phyloP scores from a whole-genome alignment of 2,329 filamentous ascomycete species.

The Fusarium xyrophilum region DNA sequence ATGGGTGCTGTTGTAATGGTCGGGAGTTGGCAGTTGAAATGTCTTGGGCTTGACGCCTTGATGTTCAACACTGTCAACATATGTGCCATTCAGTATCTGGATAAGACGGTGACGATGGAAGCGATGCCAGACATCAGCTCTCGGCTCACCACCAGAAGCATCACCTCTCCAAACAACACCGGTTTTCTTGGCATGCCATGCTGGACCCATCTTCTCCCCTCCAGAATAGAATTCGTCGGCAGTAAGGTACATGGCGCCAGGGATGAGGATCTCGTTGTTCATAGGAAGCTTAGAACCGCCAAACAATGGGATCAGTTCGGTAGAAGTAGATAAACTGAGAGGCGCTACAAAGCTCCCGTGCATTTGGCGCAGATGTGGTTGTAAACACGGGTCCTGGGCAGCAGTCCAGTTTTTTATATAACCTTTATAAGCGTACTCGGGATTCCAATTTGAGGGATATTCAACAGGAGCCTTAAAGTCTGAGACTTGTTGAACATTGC shows the following conservation, averaged over 20 bases:
- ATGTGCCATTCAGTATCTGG: constrained; percentile 71
- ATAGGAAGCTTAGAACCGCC: constrained; percentile 67
- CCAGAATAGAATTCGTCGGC: constrained; percentile 66
- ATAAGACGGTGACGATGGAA: constrained; percentile 77
- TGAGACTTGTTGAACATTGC: constrained; percentile 45
- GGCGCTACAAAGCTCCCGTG: constrained; percentile 66
- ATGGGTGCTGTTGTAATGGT: constrained; percentile 52
- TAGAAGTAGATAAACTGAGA: constrained; percentile 58
- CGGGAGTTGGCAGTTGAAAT: constrained; percentile 55
- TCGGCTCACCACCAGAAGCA: constrained; percentile 64
- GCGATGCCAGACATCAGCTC: constrained; percentile 66
- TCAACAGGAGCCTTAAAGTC: constrained; percentile 45
- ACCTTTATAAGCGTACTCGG: constrained; percentile 52
- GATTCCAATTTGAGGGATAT: constrained; percentile 46
- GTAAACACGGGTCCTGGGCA: constrained; percentile 65
- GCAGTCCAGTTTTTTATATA: constrained; percentile 65
- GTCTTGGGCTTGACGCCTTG: constrained; percentile 51
- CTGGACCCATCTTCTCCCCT: constrained; percentile 59
- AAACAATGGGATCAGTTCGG: constrained; percentile 66
- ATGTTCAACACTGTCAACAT: constrained; percentile 57
- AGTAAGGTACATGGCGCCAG: constrained; percentile 69
- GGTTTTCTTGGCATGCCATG: constrained; percentile 65
- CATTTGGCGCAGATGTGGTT: constrained; percentile 57
- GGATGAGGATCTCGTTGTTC: constrained; percentile 70
- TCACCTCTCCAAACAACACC: constrained; percentile 69